phyloP scores from a whole-genome alignment of 768 basidiomycete species.

The Collybiopsis luxurians region DNA sequence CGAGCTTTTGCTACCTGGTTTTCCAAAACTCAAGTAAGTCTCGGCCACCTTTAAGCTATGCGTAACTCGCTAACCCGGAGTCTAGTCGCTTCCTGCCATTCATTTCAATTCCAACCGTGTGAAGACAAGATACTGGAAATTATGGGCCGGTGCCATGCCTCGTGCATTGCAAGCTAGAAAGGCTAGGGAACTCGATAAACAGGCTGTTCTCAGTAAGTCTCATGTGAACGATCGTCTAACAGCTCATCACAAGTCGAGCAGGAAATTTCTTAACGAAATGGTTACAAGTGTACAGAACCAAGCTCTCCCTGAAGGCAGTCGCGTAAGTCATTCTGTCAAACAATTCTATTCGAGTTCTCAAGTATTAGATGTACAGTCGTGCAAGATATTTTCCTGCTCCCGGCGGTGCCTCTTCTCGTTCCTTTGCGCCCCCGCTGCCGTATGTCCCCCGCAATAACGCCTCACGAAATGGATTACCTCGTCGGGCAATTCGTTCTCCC shows the following conservation, averaged over 20 bases:
- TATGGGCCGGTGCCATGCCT: conserved; percentile 72
- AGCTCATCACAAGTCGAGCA: conserved; percentile 24
- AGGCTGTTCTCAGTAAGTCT: conserved; percentile 54
- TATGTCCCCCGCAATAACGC: conserved; percentile 21
- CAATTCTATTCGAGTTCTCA: not conserved
- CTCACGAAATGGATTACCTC: conserved; percentile 27
- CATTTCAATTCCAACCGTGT: conserved; percentile 63
- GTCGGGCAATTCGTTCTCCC: conserved; percentile 20
- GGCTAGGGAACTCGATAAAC: conserved; percentile 61
- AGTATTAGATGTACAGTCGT: conserved; percentile 48
- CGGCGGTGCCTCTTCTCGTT: conserved; percentile 37
- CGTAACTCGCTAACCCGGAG: not conserved
- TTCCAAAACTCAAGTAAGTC: conserved; percentile 64
- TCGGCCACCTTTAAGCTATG: not conserved
- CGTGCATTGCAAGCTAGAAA: conserved; percentile 60
- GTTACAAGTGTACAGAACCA: conserved; percentile 65
- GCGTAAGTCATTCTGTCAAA: conserved; percentile 55
- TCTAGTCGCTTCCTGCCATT: conserved; percentile 75
- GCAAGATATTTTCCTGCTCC: conserved; percentile 81
- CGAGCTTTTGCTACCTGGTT: conserved; percentile 75
- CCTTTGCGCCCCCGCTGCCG: conserved; percentile 16
- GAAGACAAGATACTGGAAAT: conserved; percentile 60
- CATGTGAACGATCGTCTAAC: conserved; percentile 5
- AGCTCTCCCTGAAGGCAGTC: conserved; percentile 74
- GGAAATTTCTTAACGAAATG: conserved; percentile 60